A percentile compares a stretch with the other conserved stretches of the same genome.
These are phyloP conservation scores for Bipolaris zeicola DNA, from an alignment of 2,329 filamentous ascomycete species.

Conservation along the genomic window DNA sequence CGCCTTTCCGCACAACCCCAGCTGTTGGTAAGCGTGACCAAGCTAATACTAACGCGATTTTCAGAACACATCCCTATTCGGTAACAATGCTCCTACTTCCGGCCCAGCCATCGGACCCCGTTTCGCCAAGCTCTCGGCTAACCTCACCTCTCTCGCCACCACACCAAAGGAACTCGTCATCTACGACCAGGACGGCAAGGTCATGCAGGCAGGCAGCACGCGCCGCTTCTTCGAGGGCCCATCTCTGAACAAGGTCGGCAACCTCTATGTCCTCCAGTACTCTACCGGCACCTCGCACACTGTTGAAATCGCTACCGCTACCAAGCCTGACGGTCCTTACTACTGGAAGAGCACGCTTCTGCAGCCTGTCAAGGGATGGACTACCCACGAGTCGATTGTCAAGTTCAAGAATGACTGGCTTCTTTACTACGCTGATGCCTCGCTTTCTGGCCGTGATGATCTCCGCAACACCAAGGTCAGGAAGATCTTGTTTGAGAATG, in stretches of 20 bases:
- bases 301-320: constrained; percentile 68
- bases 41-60: background rate
- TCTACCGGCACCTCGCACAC: constrained; percentile 78
- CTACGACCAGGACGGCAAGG: constrained; percentile 63
- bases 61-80: constrained; percentile 18
- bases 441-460: constrained; percentile 55
- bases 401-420: constrained; percentile 73
- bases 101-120: constrained; percentile 66
- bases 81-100: constrained; percentile 8
- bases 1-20: background rate
- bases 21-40: background rate
- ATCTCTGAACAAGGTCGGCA: constrained; percentile 74
- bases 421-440: constrained; percentile 76
- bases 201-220: constrained; percentile 69
- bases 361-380: constrained; percentile 78
- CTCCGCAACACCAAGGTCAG: constrained; percentile 13
- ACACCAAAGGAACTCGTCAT: constrained; percentile 66
- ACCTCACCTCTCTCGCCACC: constrained; percentile 66
- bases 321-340: constrained; percentile 71
- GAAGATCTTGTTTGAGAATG: constrained; percentile 7
- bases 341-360: constrained; percentile 71
- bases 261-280: constrained; percentile 74
- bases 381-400: constrained; percentile 77
- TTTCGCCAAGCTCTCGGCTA: constrained; percentile 64
- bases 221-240: constrained; percentile 78